These are phyloP conservation scores for Eucalyptus sp. DNA, from an alignment of 345 rosid genomes.

Conservation along the genomic window DNA sequence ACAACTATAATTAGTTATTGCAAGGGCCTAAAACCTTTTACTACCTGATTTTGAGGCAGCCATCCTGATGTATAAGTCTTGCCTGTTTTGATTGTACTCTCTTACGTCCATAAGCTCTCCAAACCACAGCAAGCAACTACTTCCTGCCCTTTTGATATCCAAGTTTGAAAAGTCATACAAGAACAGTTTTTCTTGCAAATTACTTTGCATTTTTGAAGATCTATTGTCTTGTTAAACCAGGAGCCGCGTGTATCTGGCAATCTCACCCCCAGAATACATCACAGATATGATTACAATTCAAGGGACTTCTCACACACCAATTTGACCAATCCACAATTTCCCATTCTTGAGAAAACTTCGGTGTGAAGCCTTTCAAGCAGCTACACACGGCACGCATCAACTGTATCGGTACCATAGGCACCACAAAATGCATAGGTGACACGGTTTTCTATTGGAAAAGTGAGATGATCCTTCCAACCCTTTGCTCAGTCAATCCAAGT, in stretches of 20 bases:
- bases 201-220: constrained; percentile 14
- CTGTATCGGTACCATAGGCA: constrained; percentile 12
- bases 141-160: constrained; percentile 16
- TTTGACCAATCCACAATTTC: constrained; percentile 7
- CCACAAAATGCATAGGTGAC: constrained; percentile 29
- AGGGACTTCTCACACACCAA: constrained; percentile 24
- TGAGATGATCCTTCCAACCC: constrained; percentile 15
- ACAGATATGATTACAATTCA: constrained; percentile 20
- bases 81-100: background rate
- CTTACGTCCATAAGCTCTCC: background rate
- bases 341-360: constrained; percentile 20
- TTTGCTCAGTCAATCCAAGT: constrained; percentile 18
- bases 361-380: constrained; percentile 35
- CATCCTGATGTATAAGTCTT: background rate
- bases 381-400: constrained; percentile 9
- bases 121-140: background rate
- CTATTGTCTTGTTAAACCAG: constrained; percentile 3
- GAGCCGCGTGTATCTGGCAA: constrained; percentile 27
- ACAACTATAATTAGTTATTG: background rate
- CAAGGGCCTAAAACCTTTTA: background rate
- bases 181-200: constrained; percentile 32
- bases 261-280: constrained; percentile 5
- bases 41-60: background rate
- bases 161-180: constrained; percentile 31
- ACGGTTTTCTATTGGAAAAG: constrained; percentile 19